Evolutionary conservation across 345 rosid genomes (phyloP).

Genomic region (Aegle marmelos): DNA sequence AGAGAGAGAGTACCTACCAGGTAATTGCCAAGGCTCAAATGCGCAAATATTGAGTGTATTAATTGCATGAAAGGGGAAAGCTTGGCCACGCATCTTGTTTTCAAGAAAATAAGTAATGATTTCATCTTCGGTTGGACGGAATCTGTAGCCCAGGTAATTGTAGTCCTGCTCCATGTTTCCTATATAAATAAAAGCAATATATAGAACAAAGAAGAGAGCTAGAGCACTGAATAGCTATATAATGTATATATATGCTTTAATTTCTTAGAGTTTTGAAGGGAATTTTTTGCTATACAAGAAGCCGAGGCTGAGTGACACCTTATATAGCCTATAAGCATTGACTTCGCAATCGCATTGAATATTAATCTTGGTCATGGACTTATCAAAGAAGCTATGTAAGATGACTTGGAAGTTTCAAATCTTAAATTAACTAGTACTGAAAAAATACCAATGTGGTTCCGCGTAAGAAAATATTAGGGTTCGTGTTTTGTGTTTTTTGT

Average conservation of each 20-base stretch:
- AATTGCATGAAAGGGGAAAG: conserved; percentile 4
- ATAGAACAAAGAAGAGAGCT: neutral
- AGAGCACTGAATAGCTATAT: neutral
- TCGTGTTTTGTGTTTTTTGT: no score
- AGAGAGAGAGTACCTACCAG: conserved; percentile 19
- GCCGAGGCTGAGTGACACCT: neutral
- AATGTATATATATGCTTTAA: neutral
- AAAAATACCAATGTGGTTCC: neutral
- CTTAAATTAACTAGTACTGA: no score
- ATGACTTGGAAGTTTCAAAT: neutral
- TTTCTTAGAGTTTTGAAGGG: neutral
- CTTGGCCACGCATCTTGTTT: conserved; percentile 14
- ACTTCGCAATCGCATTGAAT: neutral
- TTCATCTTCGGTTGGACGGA: conserved; percentile 29
- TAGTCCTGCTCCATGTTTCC: neutral
- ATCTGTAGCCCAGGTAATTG: conserved; percentile 20
- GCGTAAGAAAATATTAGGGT: neutral
- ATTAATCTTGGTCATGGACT: neutral
- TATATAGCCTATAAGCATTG: neutral
- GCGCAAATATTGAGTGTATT: conserved; percentile 13
- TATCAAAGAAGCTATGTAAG: neutral
- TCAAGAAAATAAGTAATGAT: conserved; percentile 11
- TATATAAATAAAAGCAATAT: neutral
- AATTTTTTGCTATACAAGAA: neutral
- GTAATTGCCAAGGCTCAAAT: conserved; percentile 29